Percentiles rank a stretch among this genome's conserved stretches.
Conservation (phyloP, 1,284 basidiomycete species). For the Tylopilus sp. region DNA sequence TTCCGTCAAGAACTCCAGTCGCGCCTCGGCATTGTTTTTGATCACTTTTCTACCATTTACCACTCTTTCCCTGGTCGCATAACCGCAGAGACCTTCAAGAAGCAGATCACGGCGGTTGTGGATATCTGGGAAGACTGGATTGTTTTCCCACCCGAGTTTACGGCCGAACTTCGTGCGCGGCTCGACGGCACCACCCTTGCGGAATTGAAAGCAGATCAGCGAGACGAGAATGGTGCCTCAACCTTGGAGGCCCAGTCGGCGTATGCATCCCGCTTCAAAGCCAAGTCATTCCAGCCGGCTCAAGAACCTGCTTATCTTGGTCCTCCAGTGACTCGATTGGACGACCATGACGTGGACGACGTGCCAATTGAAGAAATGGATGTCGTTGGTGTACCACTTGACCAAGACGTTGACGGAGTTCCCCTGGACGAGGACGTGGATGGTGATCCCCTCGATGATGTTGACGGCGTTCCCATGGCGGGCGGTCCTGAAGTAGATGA, state of each 20-base stretch:
- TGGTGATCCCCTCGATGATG: constrained; percentile 31
- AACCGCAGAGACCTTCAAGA: constrained; percentile 90
- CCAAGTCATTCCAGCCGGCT: constrained; percentile 71
- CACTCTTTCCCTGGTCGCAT: constrained; percentile 88
- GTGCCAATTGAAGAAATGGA: constrained; percentile 37
- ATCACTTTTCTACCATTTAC: constrained; percentile 89
- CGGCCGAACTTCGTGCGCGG: constrained; percentile 62
- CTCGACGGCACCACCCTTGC: constrained; percentile 56
- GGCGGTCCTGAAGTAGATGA: constrained; percentile 18
- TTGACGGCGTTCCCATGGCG: constrained; percentile 33
- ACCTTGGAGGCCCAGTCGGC: constrained; percentile 30
- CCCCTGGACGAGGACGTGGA: constrained; percentile 36
- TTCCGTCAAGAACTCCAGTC: constrained; percentile 89
- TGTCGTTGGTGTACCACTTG: constrained; percentile 40
- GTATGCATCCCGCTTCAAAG: constrained; percentile 68
- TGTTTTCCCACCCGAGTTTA: constrained; percentile 82
- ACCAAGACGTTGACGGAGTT: constrained; percentile 41
- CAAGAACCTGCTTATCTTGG: constrained; percentile 34
- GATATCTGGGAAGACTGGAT: constrained; percentile 98
- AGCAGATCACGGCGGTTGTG: constrained; percentile 78
- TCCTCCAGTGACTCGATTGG: constrained; percentile 38
- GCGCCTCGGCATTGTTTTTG: constrained; percentile 83
- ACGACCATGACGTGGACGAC: constrained; percentile 38
- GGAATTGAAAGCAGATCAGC: constrained; percentile 29
- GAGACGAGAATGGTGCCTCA: constrained; percentile 32